A percentile compares a stretch with the other conserved stretches of the same genome.
Conservation (phyloP, 164 flowering plant species). For the Magnolia changhungtana region DNA sequence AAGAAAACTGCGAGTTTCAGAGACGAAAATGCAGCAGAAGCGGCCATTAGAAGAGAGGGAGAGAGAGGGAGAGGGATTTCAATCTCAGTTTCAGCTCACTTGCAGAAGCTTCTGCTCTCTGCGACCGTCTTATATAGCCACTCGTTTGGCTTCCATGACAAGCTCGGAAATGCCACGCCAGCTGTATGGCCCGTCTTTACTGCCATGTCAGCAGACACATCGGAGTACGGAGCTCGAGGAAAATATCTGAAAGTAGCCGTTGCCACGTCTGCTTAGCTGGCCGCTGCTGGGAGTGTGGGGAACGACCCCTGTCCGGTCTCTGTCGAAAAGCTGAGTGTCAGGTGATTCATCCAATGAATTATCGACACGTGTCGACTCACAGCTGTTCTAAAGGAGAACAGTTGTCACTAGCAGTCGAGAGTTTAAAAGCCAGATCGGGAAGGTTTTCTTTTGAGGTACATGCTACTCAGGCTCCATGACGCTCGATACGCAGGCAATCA, state of each 20-base stretch:
- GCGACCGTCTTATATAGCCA: conserved; percentile 21
- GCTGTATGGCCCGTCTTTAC: background rate
- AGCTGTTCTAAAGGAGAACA: conserved; percentile 35
- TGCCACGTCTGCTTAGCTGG: conserved; percentile 32
- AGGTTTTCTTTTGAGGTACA: background rate
- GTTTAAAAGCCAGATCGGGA: background rate
- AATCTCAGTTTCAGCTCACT: background rate
- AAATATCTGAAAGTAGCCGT: conserved; percentile 44
- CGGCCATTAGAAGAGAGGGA: conserved; percentile 1
- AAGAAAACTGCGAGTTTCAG: background rate
- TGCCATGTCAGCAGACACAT: conserved; percentile 9
- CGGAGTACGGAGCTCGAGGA: conserved; percentile 8
- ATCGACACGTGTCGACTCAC: conserved; percentile 21
- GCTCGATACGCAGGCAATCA: no score
- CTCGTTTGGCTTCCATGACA: conserved; percentile 8
- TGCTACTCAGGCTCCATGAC: no score
- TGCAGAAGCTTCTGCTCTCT: conserved; percentile 2
- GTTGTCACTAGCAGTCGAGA: conserved; percentile 28
- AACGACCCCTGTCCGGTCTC: conserved; percentile 21
- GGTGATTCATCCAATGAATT: conserved; percentile 9
- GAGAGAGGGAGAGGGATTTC: background rate
- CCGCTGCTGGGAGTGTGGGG: conserved; percentile 12
- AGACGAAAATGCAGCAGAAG: background rate
- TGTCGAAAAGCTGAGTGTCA: conserved; percentile 17
- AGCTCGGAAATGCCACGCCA: conserved; percentile 6